These are phyloP conservation scores for Aegilops bicornis DNA, from an alignment of 176 grass and related monocot genomes.

Conservation along the genomic window DNA sequence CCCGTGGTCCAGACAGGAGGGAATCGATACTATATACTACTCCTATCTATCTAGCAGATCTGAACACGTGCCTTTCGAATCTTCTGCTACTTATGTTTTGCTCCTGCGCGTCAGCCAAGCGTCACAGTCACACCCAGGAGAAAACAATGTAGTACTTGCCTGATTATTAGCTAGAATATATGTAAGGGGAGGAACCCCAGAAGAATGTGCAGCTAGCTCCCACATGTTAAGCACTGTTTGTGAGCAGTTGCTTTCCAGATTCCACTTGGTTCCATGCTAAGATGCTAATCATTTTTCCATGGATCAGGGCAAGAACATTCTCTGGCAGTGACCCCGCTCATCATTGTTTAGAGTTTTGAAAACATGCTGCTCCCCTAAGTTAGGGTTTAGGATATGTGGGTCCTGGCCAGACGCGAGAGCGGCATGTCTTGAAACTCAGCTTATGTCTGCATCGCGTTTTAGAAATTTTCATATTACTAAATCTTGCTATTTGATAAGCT, in stretches of 20 bases:
- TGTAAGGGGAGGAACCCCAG: not conserved
- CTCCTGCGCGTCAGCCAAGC: not conserved
- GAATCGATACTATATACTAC: not conserved
- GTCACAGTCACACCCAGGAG: not conserved
- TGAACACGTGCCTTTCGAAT: not conserved
- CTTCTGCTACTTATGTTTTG: not conserved
- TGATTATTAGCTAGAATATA: not conserved
- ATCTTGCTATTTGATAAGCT: not conserved
- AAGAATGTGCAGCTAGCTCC: not conserved
- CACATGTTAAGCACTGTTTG: constrained; percentile 9
- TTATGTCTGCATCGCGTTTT: too few relatives aligned
- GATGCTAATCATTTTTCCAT: not conserved
- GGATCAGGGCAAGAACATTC: not conserved
- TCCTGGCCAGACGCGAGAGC: not conserved
- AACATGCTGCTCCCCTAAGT: not conserved
- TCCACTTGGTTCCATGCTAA: not conserved
- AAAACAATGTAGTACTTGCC: not conserved
- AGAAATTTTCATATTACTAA: not conserved
- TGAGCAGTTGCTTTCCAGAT: not conserved
- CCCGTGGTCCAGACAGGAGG: not conserved
- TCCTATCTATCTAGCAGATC: not conserved
- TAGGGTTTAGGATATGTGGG: not conserved
- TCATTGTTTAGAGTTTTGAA: not conserved
- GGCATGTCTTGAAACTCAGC: not conserved
- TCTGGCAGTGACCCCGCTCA: not conserved